Conservation (phyloP, 306 rosid species). For the Clitoria ternatea region DNA sequence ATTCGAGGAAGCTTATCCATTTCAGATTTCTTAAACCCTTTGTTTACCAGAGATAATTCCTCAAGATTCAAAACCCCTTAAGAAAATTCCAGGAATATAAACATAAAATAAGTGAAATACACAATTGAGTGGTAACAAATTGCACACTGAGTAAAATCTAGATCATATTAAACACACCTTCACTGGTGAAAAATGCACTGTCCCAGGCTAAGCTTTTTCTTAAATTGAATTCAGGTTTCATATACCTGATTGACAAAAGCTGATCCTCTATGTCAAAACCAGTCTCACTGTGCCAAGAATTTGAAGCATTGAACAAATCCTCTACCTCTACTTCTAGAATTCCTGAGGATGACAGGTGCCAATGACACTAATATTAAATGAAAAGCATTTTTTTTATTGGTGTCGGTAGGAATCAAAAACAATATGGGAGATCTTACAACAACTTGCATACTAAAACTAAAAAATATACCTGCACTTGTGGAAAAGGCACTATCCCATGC, state of each 20-base stretch:
- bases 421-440: no score
- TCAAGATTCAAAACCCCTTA: constrained; percentile 58
- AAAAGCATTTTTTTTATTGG: no score
- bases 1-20: constrained; percentile 21
- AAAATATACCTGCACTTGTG: constrained; percentile 53
- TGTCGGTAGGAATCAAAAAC: no score
- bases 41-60: constrained; percentile 50
- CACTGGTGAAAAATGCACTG: constrained; percentile 51
- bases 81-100: neutral
- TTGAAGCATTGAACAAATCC: constrained; percentile 41
- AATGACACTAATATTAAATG: neutral
- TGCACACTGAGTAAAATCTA: no score
- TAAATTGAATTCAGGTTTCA: constrained; percentile 28
- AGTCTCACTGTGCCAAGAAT: constrained; percentile 3
- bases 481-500: constrained; percentile 81
- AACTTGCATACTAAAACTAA: no score
- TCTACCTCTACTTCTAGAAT: constrained; percentile 61
- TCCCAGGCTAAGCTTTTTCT: constrained; percentile 74
- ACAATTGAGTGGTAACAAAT: neutral
- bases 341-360: constrained; percentile 37
- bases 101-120: neutral
- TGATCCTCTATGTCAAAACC: constrained; percentile 27
- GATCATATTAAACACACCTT: constrained; percentile 35
- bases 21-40: constrained; percentile 43
- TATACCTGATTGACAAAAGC: constrained; percentile 31